phyloP scores from a whole-genome alignment of 225 moss, liverwort and hornwort genomes.

The Marchantia paleacea region DNA sequence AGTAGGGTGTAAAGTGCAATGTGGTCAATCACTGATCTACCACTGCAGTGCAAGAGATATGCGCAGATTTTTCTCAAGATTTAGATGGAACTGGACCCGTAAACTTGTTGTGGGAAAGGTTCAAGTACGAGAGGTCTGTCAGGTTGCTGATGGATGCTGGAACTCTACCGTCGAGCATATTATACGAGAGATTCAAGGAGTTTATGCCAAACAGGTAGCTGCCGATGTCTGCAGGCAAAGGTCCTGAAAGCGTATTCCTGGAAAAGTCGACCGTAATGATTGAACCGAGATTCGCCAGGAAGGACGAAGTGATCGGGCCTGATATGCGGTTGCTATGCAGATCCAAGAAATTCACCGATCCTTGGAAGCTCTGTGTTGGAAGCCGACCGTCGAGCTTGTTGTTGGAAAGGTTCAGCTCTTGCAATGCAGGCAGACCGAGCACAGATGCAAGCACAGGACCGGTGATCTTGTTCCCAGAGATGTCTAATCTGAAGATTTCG shows the following conservation, averaged over 20 bases:
- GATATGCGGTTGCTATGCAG: conserved; percentile 3
- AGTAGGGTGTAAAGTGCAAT: no score
- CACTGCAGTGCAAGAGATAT: no score
- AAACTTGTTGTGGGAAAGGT: conserved; percentile 1
- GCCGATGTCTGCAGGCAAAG: background rate
- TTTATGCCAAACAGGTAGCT: background rate
- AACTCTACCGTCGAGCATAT: background rate
- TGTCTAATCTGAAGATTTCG: conserved; percentile 2
- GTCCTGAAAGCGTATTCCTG: conserved; percentile 5
- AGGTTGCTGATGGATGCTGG: conserved; percentile 11
- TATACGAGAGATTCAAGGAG: conserved; percentile 10
- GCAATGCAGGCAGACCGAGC: background rate
- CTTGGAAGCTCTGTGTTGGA: background rate
- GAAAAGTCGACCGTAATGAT: background rate
- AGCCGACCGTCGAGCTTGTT: background rate
- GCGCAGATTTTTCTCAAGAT: no score
- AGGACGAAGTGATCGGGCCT: conserved; percentile 9
- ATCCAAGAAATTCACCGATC: background rate
- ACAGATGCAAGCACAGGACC: conserved; percentile 10
- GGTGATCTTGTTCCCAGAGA: conserved; percentile 1
- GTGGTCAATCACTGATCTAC: no score
- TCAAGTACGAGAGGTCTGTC: conserved; percentile 5
- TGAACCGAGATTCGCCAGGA: background rate
- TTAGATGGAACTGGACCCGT: background rate
- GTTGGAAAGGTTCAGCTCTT: background rate